Percentiles rank a stretch among this genome's conserved stretches.
Evolutionary conservation across 2,329 filamentous ascomycete genomes (phyloP).

Genomic region (Aphanoascus verrucosus): DNA sequence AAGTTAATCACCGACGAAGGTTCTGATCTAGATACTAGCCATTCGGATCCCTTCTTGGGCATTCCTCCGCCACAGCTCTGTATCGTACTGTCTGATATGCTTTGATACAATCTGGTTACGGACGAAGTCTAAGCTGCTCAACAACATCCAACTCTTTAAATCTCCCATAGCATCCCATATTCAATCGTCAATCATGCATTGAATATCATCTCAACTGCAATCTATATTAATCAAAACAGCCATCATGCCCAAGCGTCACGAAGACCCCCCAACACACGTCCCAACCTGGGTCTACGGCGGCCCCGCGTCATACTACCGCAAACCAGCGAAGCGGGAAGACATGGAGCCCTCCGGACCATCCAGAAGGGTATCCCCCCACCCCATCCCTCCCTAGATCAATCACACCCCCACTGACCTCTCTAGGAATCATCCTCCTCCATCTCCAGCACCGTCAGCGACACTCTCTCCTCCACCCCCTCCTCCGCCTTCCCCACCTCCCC

Average conservation of each 20-base stretch:
- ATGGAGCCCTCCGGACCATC: slow-evolving; percentile 1
- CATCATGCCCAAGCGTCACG: slow-evolving; percentile 4
- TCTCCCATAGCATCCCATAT: too few relatives aligned
- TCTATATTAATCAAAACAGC: background rate
- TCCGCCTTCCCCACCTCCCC: too few relatives aligned
- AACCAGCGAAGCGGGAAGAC: slow-evolving; percentile 4
- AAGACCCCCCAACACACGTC: slow-evolving; percentile 16
- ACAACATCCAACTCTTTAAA: too few relatives aligned
- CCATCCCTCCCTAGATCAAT: background rate
- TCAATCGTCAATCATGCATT: background rate
- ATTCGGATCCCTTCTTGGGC: too few relatives aligned
- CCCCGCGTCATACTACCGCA: slow-evolving; percentile 13
- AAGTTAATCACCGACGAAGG: too few relatives aligned
- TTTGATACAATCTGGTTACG: too few relatives aligned
- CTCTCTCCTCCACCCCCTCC: too few relatives aligned
- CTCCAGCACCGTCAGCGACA: background rate
- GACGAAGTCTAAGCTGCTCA: too few relatives aligned
- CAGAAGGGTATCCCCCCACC: slow-evolving; percentile 8
- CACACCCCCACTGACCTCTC: background rate
- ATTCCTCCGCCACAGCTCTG: too few relatives aligned
- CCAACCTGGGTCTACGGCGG: slow-evolving; percentile 18
- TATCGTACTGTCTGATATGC: too few relatives aligned
- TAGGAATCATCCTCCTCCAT: slow-evolving; percentile 24
- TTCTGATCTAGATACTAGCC: too few relatives aligned
- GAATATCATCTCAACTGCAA: background rate